Evolutionary conservation across 495 filamentous ascomycete species (phyloP), one percentile per base, ranked within the genome.

Genomic region (Hyphodiscus hymeniophilus): DNA sequence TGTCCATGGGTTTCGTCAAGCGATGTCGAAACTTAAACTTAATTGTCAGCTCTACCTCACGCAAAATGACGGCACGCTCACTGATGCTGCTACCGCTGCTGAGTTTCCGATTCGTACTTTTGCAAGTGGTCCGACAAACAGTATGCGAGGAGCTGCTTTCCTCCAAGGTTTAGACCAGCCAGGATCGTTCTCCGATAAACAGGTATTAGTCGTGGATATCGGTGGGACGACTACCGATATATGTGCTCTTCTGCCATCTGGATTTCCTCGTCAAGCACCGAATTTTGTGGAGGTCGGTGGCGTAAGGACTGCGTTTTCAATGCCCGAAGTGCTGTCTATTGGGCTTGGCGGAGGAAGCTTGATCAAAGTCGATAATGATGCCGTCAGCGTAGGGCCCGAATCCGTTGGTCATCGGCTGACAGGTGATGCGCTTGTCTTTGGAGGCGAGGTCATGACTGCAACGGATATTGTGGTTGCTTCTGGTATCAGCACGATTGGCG

Each of bases 331-430:
- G 3, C 55, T 63, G n/a, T 66, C 60, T 33, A 68, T 77, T 33
- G 75, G 75, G 4, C 64, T 79, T 2, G 75, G 73, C n/a, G 75
- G 74, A 20, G 74, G 74, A 2, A 69, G 64, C n/a, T 59, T 68
- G 18, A 66, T 75, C 2, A 33, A 51, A 18, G 52, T 58, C 23
- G 45, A 35, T 7, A 56, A 57, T 12, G 52, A 54, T 11, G 51
- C 57, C 26, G 48, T 66, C 6, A 56, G 38, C 1, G 62, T 74
- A 21, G 71, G 71, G 0, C 69, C 71, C 8, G 68, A 68, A 11
- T 62, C 56, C 7, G 70, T 74, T 20, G 71, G 69, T 0, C 62
- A 70, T 48, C 55, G 62, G 24, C 52, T 73, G 0, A 50, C 46
- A 15, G 55, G 33, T 22, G 52, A 69, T 18, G 62, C 66, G 7